Percentiles rank a stretch among this genome's conserved stretches.
phyloP scores from a whole-genome alignment of 176 grass and related monocot genomes.

The Carex littledalei region DNA sequence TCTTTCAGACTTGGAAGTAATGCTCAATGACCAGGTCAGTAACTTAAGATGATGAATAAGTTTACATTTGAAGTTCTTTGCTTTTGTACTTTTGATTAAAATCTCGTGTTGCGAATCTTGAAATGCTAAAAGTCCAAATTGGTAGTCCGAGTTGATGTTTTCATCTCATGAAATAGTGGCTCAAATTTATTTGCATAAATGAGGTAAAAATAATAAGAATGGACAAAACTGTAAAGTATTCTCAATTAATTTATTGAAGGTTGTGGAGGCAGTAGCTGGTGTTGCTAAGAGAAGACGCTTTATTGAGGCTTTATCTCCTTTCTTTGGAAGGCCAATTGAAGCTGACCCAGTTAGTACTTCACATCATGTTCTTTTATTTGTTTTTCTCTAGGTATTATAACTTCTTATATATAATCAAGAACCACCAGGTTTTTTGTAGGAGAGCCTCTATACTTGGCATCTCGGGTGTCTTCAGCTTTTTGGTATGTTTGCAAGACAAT shows the following conservation, averaged over 20 bases:
- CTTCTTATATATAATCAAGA: background rate
- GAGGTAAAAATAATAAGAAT: background rate
- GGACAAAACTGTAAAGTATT: background rate
- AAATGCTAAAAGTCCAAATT: background rate
- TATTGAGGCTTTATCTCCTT: slow-evolving; percentile 72
- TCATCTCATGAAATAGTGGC: background rate
- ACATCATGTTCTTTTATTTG: slow-evolving; percentile 1
- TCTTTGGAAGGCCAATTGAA: slow-evolving; percentile 84
- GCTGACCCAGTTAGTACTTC: slow-evolving; percentile 62
- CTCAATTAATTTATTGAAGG: slow-evolving; percentile 33
- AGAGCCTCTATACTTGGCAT: slow-evolving; percentile 64
- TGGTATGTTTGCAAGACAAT: slow-evolving; percentile 47
- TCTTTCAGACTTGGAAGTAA: slow-evolving; percentile 66
- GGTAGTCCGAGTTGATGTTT: background rate
- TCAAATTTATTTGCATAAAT: background rate
- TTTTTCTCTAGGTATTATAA: slow-evolving; percentile 10
- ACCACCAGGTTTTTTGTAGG: slow-evolving; percentile 77
- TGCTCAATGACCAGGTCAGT: slow-evolving; percentile 57
- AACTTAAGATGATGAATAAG: slow-evolving; percentile 2
- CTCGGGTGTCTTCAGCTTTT: slow-evolving; percentile 83
- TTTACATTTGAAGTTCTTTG: background rate
- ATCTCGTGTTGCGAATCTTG: background rate
- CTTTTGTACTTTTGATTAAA: background rate
- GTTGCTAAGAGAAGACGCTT: slow-evolving; percentile 91
- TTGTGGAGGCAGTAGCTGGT: slow-evolving; percentile 79